Evolutionary conservation across 2,329 filamentous ascomycete species (phyloP), one percentile per base, ranked within the genome.

Genomic region (Ascochyta koolunga): DNA sequence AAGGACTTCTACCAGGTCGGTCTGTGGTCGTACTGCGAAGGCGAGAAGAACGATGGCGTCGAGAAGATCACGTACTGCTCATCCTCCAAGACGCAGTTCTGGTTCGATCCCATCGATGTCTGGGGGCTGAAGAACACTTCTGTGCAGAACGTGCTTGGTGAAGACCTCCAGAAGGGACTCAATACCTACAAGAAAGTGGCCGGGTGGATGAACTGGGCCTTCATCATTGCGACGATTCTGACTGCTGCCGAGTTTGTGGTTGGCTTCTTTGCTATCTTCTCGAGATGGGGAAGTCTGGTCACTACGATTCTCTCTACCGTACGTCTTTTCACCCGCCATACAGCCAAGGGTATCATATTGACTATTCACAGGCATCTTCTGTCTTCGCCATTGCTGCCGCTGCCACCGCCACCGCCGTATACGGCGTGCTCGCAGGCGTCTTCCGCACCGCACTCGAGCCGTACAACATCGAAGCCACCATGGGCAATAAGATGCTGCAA

Each of bases 11-110:
- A 97, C 83, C 84, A 89, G 57, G 82, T 98, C 70, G 86, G 84
- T 70, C 82, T 98, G 32, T 96, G 91, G 89, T 89, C 89, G 72
- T 96, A 92, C 83, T 98, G 95, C 83, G 79, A 80, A 52, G 86
- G 83, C 47, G 77, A 82, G 44, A 82, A 83, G 61, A 80, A 82
- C 59, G 80, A 81, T 2, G 79, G 71, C 42, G 68, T 72, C 51
- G 81, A 80, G 61, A 74, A 76, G 15, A 75, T 83, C 62, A 77
- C 76, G 37, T 77, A 82, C 64, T 98, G 93, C 84, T 88, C 86
- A 47, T 80, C 86, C 64, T 82, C 87, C 49, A 79, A 88, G 73
- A 87, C 88, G 65, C 81, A 91, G 77, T 99, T 90, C 86, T 91
- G 89, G 66, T 84, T 88, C 75, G 81, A 89, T 65, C 83, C 86